phyloP scores from a whole-genome alignment of 2,329 filamentous ascomycete species.

The Ciborinia camelliae region DNA sequence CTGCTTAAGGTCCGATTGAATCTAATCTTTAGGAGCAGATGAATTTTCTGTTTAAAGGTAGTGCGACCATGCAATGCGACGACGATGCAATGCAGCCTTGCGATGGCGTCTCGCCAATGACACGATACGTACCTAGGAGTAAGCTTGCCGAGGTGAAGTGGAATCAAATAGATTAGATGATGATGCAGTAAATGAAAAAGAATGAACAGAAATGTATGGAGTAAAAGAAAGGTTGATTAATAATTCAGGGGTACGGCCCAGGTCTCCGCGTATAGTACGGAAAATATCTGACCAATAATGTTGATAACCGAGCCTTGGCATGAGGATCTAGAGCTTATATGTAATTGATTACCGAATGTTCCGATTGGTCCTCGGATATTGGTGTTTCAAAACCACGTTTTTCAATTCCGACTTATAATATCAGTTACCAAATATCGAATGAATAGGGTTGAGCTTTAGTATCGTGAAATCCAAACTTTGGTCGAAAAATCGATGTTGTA shows the following conservation, averaged over 20 bases:
- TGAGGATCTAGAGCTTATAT: background rate
- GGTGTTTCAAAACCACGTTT: background rate
- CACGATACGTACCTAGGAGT: too few species aligned
- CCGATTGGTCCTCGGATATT: background rate
- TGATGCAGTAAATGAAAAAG: background rate
- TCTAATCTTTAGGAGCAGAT: too few species aligned
- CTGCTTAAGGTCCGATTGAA: background rate
- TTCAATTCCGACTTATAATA: background rate
- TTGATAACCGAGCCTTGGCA: background rate
- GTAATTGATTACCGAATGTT: background rate
- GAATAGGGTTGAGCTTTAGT: too few species aligned
- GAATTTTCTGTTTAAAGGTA: background rate
- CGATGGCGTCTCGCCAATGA: background rate
- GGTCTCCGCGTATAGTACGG: background rate
- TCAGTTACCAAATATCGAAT: background rate
- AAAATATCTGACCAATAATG: background rate
- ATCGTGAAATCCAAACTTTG: background rate
- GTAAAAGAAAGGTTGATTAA: too few species aligned
- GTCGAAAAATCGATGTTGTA: background rate
- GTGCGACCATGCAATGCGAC: too few species aligned
- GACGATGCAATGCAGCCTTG: too few species aligned
- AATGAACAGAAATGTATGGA: too few species aligned
- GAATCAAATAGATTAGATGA: conserved; percentile 10
- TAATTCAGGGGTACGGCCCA: background rate
- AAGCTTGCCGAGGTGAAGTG: background rate